Base-by-base conservation (phyloP, 257 asterid genomes). In the Sherardia arvensis region DNA sequence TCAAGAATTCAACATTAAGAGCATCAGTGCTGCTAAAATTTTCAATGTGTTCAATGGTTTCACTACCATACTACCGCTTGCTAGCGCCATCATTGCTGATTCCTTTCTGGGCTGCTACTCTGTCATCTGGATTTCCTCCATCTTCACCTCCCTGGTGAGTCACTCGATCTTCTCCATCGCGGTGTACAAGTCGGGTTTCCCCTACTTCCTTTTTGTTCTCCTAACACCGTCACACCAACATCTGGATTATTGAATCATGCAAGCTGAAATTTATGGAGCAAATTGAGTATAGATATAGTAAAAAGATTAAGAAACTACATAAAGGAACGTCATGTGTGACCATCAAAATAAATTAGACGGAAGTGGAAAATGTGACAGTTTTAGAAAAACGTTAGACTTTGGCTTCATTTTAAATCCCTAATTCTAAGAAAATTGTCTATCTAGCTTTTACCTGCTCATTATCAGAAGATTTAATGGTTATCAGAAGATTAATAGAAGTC, bases 71-170 rank as follows among this genome's bases (percentile, higher is more conserved):
- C 78, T 90, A 34, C 95, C 97, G 1, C 78, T 90, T 12, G 69
- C 83, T 38, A 88, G 85, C 8, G 97, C 97, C 5, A 76, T 90
- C 12, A 47, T 85, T 10, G 95, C 97, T 0, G 97, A 90, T 72
- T 87, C 95, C 21, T 85, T 60, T 40, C 61, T 80, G 0, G 95
- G 95, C 32, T 78, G 86, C 73, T 87, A 83, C 83, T 74, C 95
- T 0, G 95, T 87, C 77, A 80, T 90, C 71, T 87, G 92, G 83
- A 77, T 82, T 61, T 87, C 94, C 9, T 81, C 94, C 60, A 81
- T 90, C 59, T 47, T 90, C 54, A 87, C 95, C 17, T 57, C 84
- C 23, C 77, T 87, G 80, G 97, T 90, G 76, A 65, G 18, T 4
- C 7, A 26, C 21, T 55, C n/a, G n/a, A n/a, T n/a, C 51, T 43